Evolutionary conservation across 2,329 filamentous ascomycete species (phyloP).

Genomic region (Aureobasidium pullulans): DNA sequence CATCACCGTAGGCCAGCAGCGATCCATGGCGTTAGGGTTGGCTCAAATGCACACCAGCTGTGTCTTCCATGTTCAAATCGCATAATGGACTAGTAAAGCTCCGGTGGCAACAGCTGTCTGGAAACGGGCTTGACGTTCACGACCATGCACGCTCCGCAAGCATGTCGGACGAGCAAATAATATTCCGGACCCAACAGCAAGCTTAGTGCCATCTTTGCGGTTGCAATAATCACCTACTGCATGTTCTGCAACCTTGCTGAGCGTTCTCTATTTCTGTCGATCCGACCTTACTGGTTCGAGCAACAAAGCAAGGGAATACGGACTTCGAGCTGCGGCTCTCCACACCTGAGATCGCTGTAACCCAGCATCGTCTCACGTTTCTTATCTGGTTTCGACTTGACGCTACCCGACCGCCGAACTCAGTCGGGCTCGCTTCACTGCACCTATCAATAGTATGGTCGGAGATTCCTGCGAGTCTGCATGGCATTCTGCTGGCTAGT

Average conservation of each 20-base stretch:
- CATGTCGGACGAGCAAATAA: constrained; percentile 9
- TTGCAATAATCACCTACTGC: constrained; percentile 6
- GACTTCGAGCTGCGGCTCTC: constrained; percentile 16
- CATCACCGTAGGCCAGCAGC: background rate
- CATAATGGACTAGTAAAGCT: constrained; percentile 13
- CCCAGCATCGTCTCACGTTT: constrained; percentile 29
- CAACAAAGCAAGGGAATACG: constrained; percentile 12
- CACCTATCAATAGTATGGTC: constrained; percentile 16
- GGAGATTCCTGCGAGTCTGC: constrained; percentile 14
- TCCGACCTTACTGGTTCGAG: constrained; percentile 14
- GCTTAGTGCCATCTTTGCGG: constrained; percentile 10
- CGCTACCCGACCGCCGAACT: constrained; percentile 12
- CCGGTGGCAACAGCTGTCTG: constrained; percentile 10
- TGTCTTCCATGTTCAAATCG: constrained; percentile 3
- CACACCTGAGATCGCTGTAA: constrained; percentile 15
- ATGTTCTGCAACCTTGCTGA: constrained; percentile 13
- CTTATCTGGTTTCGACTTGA: constrained; percentile 24
- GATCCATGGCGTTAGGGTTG: constrained; percentile 3
- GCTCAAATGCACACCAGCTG: background rate
- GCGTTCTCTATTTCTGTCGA: constrained; percentile 13
- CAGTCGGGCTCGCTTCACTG: constrained; percentile 10
- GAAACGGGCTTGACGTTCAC: constrained; percentile 6
- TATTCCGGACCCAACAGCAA: constrained; percentile 11
- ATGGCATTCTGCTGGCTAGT: constrained; percentile 14
- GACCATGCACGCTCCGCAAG: constrained; percentile 7